A percentile compares a stretch with the other conserved stretches of the same genome.
Evolutionary conservation across 2,329 filamentous ascomycete genomes (phyloP).

Genomic region (Venturia effusa): DNA sequence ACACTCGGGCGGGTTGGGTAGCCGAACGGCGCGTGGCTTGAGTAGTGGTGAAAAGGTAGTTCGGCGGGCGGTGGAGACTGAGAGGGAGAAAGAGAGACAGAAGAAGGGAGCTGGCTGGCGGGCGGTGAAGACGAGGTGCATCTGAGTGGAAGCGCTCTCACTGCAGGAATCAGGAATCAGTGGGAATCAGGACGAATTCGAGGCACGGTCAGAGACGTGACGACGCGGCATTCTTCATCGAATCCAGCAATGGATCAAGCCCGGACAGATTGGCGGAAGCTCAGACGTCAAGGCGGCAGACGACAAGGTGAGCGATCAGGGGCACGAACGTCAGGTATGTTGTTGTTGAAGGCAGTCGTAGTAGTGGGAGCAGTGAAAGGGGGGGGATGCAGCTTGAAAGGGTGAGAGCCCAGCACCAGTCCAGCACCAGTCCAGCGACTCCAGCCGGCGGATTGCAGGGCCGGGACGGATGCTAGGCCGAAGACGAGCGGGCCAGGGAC

Average conservation of each 20-base stretch:
- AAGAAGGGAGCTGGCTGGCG: background rate
- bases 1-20: background rate
- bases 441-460: too few relatives aligned
- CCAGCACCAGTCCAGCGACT: too few relatives aligned
- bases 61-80: background rate
- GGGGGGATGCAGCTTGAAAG: background rate
- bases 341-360: too few relatives aligned
- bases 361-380: background rate
- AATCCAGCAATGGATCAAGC: background rate
- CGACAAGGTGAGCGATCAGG: background rate
- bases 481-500: background rate
- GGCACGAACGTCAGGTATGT: too few relatives aligned
- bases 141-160: background rate
- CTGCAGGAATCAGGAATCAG: too few relatives aligned
- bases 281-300: background rate
- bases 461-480: background rate
- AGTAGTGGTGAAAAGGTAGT: background rate
- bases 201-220: too few relatives aligned
- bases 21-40: background rate
- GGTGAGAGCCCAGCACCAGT: background rate
- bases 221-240: background rate
- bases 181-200: too few relatives aligned
- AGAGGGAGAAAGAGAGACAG: background rate
- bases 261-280: slow-evolving; percentile 4
- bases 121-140: background rate